Evolutionary conservation across 2,329 filamentous ascomycete genomes (phyloP).

Genomic region (Kalaharituber pfeilii): DNA sequence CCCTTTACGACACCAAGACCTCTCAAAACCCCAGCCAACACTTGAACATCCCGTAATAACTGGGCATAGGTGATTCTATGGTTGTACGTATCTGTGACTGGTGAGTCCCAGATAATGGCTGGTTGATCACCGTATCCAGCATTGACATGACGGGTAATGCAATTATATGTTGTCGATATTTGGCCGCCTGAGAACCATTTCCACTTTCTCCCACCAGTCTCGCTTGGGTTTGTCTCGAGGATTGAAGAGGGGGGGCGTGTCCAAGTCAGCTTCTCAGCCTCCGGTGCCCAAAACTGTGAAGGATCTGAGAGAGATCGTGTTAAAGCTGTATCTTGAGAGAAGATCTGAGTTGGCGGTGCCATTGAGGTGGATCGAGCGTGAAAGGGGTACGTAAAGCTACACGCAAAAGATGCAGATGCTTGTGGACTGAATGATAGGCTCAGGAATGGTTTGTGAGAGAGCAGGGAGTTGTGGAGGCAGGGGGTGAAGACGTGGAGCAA

Average conservation of each 20-base stretch:
- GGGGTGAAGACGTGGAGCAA: too few relatives aligned
- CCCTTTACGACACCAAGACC: constrained; percentile 69
- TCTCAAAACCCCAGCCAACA: constrained; percentile 60
- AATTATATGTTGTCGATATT: constrained; percentile 85
- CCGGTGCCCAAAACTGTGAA: constrained; percentile 54
- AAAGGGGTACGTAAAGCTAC: too few relatives aligned
- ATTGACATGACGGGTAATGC: constrained; percentile 72
- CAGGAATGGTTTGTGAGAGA: too few relatives aligned
- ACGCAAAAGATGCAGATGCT: too few relatives aligned
- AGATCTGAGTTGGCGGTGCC: neutral
- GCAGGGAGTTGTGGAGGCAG: too few relatives aligned
- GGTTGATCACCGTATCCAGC: constrained; percentile 54
- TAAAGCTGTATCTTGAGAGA: constrained; percentile 2
- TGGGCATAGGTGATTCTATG: constrained; percentile 56
- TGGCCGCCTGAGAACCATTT: constrained; percentile 79
- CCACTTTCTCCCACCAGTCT: constrained; percentile 54
- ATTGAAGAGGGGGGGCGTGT: constrained; percentile 52
- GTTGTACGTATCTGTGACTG: constrained; percentile 52
- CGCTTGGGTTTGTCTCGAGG: constrained; percentile 37
- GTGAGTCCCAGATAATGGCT: constrained; percentile 76
- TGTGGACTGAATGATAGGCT: too few relatives aligned
- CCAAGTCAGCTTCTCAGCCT: constrained; percentile 64
- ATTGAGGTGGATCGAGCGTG: too few relatives aligned
- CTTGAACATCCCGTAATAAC: constrained; percentile 63
- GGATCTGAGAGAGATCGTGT: constrained; percentile 47